Base-by-base conservation (phyloP, 352 stramenopile species). In the Pythium monospermum region DNA sequence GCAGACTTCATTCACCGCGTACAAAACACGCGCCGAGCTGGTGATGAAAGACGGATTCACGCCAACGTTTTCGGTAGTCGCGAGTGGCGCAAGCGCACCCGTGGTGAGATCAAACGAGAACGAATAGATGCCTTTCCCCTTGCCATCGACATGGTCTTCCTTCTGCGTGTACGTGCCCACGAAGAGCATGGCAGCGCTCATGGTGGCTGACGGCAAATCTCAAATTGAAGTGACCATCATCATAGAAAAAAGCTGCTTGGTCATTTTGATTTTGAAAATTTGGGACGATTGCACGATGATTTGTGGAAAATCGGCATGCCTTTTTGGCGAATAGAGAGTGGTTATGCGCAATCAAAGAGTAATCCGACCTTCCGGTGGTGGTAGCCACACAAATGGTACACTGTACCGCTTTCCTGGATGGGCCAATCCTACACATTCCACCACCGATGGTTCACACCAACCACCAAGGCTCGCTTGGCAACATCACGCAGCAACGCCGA, bases 121-220 rank as follows among this genome's bases (percentile, higher is more conserved):
- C 15, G 71, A 58, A 62, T 88, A 69, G 53, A 94, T 73, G 53
- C 80, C 83, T 46, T 77, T 76, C 49, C 78, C 83, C 43, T 89
- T 76, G 43, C 83, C 83, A 40, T 94, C 61, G 48, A 94, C 80
- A 60, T 87, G 76, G 41, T 62, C 69, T 66, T 89, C 74, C 56
- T 80, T 80, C 51, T 80, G 80, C 43, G 83, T 89, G 64, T 94
- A 94, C n/a, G 80, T 91, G 53, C 83, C 83, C 19, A 91, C 80
- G 42, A 88, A 87, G 2, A 94, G 63, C 21, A 71, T 76, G 26
- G 64, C 64, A 42, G 64, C 59, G 36, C 33, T 55, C 51, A 60
- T 53, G 11, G 10, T 55, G 36, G 36, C 7, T 1, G 50, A 21
- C 22, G 45, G 53, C 45, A 31, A 54, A 54, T 54, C 12, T 33